Evolutionary conservation across 139 green algal species (phyloP), one percentile per base, ranked within the genome.

Genomic region (Nannochloris sp.): DNA sequence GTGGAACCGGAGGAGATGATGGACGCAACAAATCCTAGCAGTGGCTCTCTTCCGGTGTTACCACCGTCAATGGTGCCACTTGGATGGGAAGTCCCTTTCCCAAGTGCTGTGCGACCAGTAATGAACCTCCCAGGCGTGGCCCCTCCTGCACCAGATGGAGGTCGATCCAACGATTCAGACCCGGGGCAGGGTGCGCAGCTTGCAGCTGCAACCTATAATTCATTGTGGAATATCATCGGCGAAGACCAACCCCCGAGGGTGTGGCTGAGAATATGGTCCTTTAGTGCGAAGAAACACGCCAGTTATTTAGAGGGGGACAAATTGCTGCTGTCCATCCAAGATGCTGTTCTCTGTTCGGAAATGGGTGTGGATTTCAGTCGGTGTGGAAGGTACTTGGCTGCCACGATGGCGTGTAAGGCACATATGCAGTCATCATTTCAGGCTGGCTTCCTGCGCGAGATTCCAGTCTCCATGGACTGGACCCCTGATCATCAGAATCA

Each of bases 341-440:
- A 93, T 36, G 79, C 84, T 0, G 88, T 95, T 62, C 79, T 94
- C 26, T 94, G 87, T 79, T 85, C 68, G 49, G 89, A 96, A 77
- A 96, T 96, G 89, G 89, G 89, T 20, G 79, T 91, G 13, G 81
- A 94, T 65, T 93, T 96, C 69, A 87, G 73, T 13, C 80, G 84
- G 11, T 91, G 83, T 59, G 89, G 89, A 28, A 69, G 78, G 30
- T 88, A 72, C 57, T 66, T 95, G 56, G 88, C 84, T 12, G 75
- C 77, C 30, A 94, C 88, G 51, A 70, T 85, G 6, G 82, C 84
- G 10, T 88, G 79, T 65, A 63, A 71, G 40, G 12, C 17, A 30
- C 12, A 29, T 13, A 29, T 55, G n/a, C 46, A 55, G n/a, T 40
- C 33, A 40, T 40, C 33, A 13, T 40, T 40, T 40, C 33, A 40